phyloP scores from a whole-genome alignment of 352 stramenopile genomes.

The Pythium dissotocum region DNA sequence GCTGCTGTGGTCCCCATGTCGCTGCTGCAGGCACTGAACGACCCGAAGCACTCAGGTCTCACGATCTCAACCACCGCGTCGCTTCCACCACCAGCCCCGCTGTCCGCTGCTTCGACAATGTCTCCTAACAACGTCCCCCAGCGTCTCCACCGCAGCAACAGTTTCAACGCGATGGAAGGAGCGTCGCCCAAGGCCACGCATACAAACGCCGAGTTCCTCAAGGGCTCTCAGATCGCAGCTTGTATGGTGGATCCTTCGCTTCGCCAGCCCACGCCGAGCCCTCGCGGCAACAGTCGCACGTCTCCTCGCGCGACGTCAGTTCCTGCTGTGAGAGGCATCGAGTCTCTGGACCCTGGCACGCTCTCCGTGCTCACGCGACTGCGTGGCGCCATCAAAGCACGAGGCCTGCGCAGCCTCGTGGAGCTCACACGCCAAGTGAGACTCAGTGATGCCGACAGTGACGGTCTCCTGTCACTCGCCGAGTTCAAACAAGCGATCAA shows the following conservation, averaged over 20 bases:
- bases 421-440: slow-evolving; percentile 67
- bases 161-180: slow-evolving; percentile 23
- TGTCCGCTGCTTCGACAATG: slow-evolving; percentile 1
- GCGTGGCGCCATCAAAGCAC: slow-evolving; percentile 42
- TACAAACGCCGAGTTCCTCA: slow-evolving; percentile 69
- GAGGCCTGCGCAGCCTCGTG: slow-evolving; percentile 66
- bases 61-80: slow-evolving; percentile 30
- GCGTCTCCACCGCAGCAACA: slow-evolving; percentile 30
- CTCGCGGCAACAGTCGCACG: slow-evolving; percentile 1
- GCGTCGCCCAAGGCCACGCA: slow-evolving; percentile 40
- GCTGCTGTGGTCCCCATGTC: slow-evolving; percentile 35
- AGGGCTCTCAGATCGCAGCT: slow-evolving; percentile 61
- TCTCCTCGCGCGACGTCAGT: slow-evolving; percentile 14
- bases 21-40: slow-evolving; percentile 53
- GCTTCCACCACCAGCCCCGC: slow-evolving; percentile 25
- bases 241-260: slow-evolving; percentile 57
- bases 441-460: slow-evolving; percentile 67
- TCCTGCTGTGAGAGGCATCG: not conserved
- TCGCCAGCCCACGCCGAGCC: slow-evolving; percentile 26
- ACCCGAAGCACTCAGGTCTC: slow-evolving; percentile 34
- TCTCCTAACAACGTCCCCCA: slow-evolving; percentile 11
- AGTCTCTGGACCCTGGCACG: slow-evolving; percentile 51
- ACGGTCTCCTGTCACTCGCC: slow-evolving; percentile 58
- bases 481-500: slow-evolving; percentile 80
- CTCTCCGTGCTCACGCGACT: slow-evolving; percentile 58